These are phyloP conservation scores for Fusarium verrucosum DNA, from an alignment of 2,329 filamentous ascomycete genomes.

Conservation along the genomic window DNA sequence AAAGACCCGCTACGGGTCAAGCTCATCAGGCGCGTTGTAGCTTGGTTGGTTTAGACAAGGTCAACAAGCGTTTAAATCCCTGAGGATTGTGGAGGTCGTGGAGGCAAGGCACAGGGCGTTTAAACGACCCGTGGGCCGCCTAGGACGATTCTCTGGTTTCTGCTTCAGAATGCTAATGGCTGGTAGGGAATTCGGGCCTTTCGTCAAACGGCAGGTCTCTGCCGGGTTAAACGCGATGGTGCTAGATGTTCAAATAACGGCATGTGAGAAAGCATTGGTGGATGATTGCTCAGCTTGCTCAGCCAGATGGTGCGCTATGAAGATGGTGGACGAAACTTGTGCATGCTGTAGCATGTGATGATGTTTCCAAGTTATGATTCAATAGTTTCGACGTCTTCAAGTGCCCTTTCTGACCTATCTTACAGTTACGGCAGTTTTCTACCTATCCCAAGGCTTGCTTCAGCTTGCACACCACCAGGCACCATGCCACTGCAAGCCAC, in stretches of 20 bases:
- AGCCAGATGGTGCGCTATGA: slow-evolving; percentile 2
- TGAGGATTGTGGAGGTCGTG: slow-evolving; percentile 10
- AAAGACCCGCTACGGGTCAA: not conserved
- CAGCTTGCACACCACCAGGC: slow-evolving; percentile 4
- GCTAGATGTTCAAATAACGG: slow-evolving; percentile 1
- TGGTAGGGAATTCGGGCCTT: not conserved
- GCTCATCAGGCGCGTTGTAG: slow-evolving; percentile 14
- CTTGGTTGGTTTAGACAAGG: slow-evolving; percentile 5
- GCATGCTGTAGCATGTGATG: slow-evolving; percentile 29
- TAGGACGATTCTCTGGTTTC: not conserved
- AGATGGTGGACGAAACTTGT: not conserved
- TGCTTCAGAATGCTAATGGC: not conserved
- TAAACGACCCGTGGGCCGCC: not conserved
- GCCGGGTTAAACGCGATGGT: not conserved
- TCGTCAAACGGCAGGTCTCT: not conserved
- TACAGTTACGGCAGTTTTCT: not conserved
- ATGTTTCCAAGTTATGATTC: not conserved
- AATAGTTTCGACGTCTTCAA: not conserved
- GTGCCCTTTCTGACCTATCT: not conserved
- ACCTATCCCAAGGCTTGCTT: slow-evolving; percentile 1
- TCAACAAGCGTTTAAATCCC: slow-evolving; percentile 5
- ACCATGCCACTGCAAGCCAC: not conserved
- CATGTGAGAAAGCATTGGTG: slow-evolving; percentile 13
- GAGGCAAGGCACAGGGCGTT: not conserved
- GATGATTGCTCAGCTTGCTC: slow-evolving; percentile 1